A percentile compares a stretch with the other conserved stretches of the same genome.
phyloP scores from a whole-genome alignment of 257 asterid genomes.

The Hygrophila difformis region DNA sequence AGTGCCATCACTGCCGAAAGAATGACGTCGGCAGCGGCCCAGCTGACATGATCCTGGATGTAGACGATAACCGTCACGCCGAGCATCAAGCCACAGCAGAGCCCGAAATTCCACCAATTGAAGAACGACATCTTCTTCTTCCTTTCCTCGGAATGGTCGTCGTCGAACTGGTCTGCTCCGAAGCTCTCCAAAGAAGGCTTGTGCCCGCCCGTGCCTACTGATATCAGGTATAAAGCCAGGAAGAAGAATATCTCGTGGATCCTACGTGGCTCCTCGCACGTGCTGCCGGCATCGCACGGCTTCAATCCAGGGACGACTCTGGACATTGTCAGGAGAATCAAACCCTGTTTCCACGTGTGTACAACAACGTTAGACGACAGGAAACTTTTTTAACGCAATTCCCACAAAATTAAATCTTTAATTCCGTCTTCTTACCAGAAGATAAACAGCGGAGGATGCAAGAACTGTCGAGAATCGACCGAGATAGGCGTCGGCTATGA shows the following conservation, averaged over 20 bases:
- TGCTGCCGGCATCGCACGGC: slow-evolving; percentile 28
- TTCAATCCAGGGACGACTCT: slow-evolving; percentile 42
- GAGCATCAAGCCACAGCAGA: slow-evolving; percentile 56
- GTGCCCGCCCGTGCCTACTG: slow-evolving; percentile 84
- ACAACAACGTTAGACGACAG: too few species aligned
- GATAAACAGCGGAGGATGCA: slow-evolving; percentile 47
- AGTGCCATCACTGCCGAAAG: slow-evolving; percentile 53
- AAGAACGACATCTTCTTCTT: slow-evolving; percentile 69
- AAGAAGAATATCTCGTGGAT: slow-evolving; percentile 59
- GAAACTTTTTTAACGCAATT: too few species aligned
- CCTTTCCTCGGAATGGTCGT: slow-evolving; percentile 61
- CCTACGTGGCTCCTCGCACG: slow-evolving; percentile 30
- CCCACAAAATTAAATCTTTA: too few species aligned
- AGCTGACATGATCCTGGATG: slow-evolving; percentile 59
- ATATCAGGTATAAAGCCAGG: slow-evolving; percentile 64
- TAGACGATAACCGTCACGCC: slow-evolving; percentile 66
- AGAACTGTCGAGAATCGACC: slow-evolving; percentile 78
- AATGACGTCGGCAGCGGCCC: slow-evolving; percentile 63
- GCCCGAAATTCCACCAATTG: slow-evolving; percentile 89
- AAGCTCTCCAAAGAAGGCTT: slow-evolving; percentile 91
- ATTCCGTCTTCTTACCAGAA: slow-evolving; percentile 34
- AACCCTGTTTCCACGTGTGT: slow-evolving; percentile 38
- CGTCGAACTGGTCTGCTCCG: slow-evolving; percentile 96
- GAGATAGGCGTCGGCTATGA: slow-evolving; percentile 75
- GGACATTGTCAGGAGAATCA: slow-evolving; percentile 68